These are phyloP conservation scores for Lophiotrema nucula DNA, from an alignment of 495 filamentous ascomycete genomes.

Conservation along the genomic window DNA sequence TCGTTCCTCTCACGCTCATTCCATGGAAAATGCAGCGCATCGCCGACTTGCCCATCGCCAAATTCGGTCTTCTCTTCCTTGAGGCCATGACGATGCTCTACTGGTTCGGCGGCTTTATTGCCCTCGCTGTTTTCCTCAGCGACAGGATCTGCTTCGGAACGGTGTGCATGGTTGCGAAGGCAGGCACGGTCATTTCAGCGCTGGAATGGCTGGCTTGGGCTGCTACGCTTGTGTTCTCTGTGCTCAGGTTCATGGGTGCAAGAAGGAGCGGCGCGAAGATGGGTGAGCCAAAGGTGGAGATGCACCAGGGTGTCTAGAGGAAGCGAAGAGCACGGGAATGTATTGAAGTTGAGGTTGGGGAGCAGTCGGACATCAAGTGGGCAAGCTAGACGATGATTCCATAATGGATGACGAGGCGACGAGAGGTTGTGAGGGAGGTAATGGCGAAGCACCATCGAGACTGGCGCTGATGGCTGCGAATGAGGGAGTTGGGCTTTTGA, in stretches of 20 bases:
- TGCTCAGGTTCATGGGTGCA: not conserved
- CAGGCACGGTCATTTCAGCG: constrained; percentile 54
- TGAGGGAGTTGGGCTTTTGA: constrained; percentile 1
- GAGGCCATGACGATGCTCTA: constrained; percentile 76
- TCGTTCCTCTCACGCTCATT: constrained; percentile 63
- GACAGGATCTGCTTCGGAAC: constrained; percentile 49
- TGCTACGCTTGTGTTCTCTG: not conserved
- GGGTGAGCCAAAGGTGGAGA: constrained; percentile 37
- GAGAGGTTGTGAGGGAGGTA: not conserved
- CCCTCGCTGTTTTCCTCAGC: constrained; percentile 61
- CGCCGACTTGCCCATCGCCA: constrained; percentile 45
- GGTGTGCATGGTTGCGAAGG: constrained; percentile 52
- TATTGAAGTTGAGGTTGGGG: not conserved
- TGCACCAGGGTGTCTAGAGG: constrained; percentile 41
- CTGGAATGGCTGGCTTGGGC: constrained; percentile 54
- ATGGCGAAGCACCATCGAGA: constrained; percentile 15
- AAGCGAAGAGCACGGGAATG: not conserved
- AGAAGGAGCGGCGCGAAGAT: not conserved
- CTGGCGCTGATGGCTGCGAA: constrained; percentile 17
- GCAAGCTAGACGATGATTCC: too few species aligned
- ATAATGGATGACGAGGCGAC: too few species aligned
- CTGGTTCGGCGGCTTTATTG: constrained; percentile 85
- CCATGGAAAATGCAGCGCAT: constrained; percentile 59
- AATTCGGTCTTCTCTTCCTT: constrained; percentile 60
- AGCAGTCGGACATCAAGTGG: not conserved